phyloP scores from a whole-genome alignment of 2,329 filamentous ascomycete genomes.

The Ceratocystis variospora region DNA sequence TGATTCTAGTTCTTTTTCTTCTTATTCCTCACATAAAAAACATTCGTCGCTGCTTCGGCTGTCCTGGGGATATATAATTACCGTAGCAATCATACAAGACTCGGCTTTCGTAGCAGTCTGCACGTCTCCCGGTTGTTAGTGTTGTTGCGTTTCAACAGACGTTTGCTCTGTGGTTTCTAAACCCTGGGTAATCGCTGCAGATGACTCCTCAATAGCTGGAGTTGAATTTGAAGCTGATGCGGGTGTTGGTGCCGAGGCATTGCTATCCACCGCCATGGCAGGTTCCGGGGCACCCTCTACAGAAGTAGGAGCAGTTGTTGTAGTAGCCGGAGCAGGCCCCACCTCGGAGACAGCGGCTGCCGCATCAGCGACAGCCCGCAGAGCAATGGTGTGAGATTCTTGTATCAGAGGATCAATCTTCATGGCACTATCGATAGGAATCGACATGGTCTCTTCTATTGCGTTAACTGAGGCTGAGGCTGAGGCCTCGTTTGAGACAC shows the following conservation, averaged over 20 bases:
- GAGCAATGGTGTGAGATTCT: neutral
- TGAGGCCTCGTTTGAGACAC: neutral
- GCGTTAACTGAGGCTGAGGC: neutral
- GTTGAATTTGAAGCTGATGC: neutral
- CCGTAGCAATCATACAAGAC: neutral
- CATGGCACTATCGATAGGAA: slow-evolving; percentile 8
- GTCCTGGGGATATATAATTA: neutral
- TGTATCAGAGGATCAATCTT: neutral
- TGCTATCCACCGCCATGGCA: neutral
- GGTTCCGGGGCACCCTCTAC: neutral
- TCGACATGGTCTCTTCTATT: slow-evolving; percentile 2
- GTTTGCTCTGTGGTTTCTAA: neutral
- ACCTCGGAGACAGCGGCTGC: neutral
- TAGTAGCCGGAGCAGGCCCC: neutral
- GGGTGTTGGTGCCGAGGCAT: neutral
- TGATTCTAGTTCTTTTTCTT: neutral
- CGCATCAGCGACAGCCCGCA: neutral
- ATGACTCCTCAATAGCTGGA: neutral
- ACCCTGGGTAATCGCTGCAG: neutral
- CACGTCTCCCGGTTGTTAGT: neutral
- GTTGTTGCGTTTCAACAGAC: neutral
- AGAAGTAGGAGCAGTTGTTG: neutral
- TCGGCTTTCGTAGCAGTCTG: neutral
- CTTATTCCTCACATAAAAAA: neutral
- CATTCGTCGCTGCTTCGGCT: neutral